A percentile compares a stretch with the other conserved stretches of the same genome.
phyloP scores from a whole-genome alignment of 768 basidiomycete genomes.

The Rhodosporidiobolus sp. region DNA sequence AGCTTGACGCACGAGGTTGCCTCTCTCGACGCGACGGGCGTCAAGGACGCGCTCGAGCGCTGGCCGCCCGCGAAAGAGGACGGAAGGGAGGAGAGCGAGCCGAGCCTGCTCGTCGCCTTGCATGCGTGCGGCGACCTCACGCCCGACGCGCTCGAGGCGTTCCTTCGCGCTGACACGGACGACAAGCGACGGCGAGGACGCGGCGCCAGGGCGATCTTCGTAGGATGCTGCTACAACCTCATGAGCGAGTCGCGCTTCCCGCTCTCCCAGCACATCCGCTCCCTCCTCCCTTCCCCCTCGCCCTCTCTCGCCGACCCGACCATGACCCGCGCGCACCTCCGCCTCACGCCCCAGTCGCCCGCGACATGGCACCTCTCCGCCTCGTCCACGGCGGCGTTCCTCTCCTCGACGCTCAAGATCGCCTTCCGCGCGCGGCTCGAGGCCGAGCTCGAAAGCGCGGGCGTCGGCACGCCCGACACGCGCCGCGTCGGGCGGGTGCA shows the following conservation, averaged over 20 bases:
- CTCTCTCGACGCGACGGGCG: slow-evolving; percentile 20
- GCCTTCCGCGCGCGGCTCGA: slow-evolving; percentile 28
- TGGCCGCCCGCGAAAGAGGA: slow-evolving; percentile 13
- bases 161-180: not conserved
- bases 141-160: slow-evolving; percentile 23
- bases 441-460: slow-evolving; percentile 10
- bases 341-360: slow-evolving; percentile 33
- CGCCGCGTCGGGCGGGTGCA: slow-evolving; percentile 24
- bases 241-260: slow-evolving; percentile 17
- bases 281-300: not conserved
- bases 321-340: slow-evolving; percentile 23
- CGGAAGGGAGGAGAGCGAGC: not conserved
- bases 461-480: not conserved
- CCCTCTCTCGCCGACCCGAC: no score
- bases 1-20: slow-evolving; percentile 28
- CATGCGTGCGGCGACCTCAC: slow-evolving; percentile 38
- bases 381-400: not conserved
- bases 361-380: slow-evolving; percentile 23
- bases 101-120: slow-evolving; percentile 26
- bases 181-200: not conserved
- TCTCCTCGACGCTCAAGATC: slow-evolving; percentile 21
- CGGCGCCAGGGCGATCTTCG: slow-evolving; percentile 15
- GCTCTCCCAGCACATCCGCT: not conserved
- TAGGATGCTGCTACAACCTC: slow-evolving; percentile 39
- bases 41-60: not conserved